Base-by-base conservation (phyloP, 805 yeast genomes). In the Sungouiella thailandica region DNA sequence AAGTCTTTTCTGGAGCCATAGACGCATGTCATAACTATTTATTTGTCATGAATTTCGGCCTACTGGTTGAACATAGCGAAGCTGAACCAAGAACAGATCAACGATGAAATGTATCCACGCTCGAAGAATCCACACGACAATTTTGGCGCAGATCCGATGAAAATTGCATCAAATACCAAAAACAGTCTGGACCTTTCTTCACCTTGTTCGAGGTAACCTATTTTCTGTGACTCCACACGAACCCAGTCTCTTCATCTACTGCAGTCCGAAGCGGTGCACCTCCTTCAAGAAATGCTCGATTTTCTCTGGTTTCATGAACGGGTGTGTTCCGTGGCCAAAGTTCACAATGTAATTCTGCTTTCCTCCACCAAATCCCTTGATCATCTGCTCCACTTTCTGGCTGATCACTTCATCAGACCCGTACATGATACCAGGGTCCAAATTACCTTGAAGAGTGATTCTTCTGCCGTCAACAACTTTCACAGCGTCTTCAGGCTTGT, bases 291-390 rank as follows among this genome's bases (percentile, higher is more conserved):
- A 93, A 62, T 78, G 85, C 40, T 76, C 79, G 41, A 93, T 76
- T 58, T 83, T 83, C 44, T 84, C 95, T 8, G 97, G 96, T 44
- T 86, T 83, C 95, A 93, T 88, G 63, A 85, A 87, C 15, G 98
- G 98, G 57, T 88, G 97, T 15, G 98, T 93, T 12, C 98, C 98
- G 51, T 93, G 98, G 29, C 98, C 98, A 53, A 93, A 84, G 67
- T 93, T 93, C 49, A 90, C 81, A 46, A 93, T 90, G 64, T 93
- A 93, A 52, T 82, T 74, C 53, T 84, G 78, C 60, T 87, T 87
- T 15, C 96, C 96, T 28, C 95, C 95, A n/a, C 93, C 93, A 55
- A 93, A 93, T 5, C 89, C 95, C 39, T 69, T 57, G 40, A 93
- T 82, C 98, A 93, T 93, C 44, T 71, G 72, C 62, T 84, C 84